Conservation (phyloP, 225 moss, liverwort and hornwort genomes). For the Pseudisothecium myosuroides region DNA sequence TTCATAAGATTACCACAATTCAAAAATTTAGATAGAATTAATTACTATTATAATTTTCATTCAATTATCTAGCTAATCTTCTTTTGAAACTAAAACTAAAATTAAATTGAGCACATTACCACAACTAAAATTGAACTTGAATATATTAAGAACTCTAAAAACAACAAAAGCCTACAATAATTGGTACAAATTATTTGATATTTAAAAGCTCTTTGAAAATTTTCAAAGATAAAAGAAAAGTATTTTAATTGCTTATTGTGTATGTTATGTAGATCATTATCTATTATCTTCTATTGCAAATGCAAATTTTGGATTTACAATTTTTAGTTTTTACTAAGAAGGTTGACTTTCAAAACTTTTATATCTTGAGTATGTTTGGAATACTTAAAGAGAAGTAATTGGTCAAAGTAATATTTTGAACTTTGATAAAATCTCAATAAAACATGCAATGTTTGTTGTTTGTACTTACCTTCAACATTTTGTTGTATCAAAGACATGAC, state of each 20-base stretch:
- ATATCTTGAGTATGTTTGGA: too few relatives aligned
- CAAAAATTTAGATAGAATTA: background rate
- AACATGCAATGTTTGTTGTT: too few relatives aligned
- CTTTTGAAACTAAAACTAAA: background rate
- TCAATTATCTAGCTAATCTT: too few relatives aligned
- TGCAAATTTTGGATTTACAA: background rate
- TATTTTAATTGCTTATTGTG: rapidly evolving
- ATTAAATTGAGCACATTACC: too few relatives aligned
- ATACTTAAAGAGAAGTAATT: too few relatives aligned
- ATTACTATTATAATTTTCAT: too few relatives aligned
- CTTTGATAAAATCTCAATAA: too few relatives aligned
- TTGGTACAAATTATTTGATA: background rate
- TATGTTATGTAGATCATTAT: background rate
- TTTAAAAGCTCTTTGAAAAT: background rate
- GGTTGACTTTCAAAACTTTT: background rate
- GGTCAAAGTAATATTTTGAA: too few relatives aligned
- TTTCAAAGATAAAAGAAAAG: background rate
- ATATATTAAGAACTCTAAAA: background rate
- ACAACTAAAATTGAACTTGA: background rate
- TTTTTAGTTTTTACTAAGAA: background rate
- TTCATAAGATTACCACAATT: too few relatives aligned
- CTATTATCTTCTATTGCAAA: background rate
- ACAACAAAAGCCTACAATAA: background rate
- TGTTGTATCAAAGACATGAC: background rate
- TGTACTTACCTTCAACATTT: background rate